A percentile compares a stretch with the other conserved stretches of the same genome.
These are phyloP conservation scores for Wickerhamomyces chaumierensis DNA, from an alignment of 805 yeast genomes.

Conservation along the genomic window DNA sequence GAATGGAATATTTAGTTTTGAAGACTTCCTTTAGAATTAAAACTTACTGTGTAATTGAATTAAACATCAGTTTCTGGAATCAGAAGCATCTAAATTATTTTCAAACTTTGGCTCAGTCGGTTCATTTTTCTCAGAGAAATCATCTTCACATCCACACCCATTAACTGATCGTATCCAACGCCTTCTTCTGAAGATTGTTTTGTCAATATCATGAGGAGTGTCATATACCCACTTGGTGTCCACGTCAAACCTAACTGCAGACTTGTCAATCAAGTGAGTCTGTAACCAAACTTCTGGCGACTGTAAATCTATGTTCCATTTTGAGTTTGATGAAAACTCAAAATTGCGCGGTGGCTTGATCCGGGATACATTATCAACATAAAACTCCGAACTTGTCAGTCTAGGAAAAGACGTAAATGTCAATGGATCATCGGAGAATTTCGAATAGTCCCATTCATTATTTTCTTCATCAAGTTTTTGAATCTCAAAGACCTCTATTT, in stretches of 20 bases:
- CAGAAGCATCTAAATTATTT: too few species aligned
- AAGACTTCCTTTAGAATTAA: slow-evolving; percentile 33
- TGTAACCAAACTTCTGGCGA: slow-evolving; percentile 56
- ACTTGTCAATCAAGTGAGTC: slow-evolving; percentile 30
- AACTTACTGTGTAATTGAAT: too few species aligned
- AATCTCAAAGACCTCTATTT: slow-evolving; percentile 59
- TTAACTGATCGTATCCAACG: slow-evolving; percentile 46
- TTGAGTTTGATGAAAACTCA: slow-evolving; percentile 31
- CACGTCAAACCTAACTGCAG: slow-evolving; percentile 48
- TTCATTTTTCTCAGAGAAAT: slow-evolving; percentile 1
- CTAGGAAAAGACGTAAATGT: slow-evolving; percentile 4
- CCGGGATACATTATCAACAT: slow-evolving; percentile 4
- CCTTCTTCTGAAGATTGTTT: slow-evolving; percentile 41
- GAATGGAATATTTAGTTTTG: slow-evolving; percentile 30
- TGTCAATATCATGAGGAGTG: slow-evolving; percentile 16
- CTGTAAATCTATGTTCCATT: slow-evolving; percentile 56
- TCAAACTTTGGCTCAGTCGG: background rate
- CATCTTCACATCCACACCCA: slow-evolving; percentile 13
- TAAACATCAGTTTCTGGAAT: too few species aligned
- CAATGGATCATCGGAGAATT: slow-evolving; percentile 44
- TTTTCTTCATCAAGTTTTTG: slow-evolving; percentile 38
- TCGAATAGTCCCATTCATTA: slow-evolving; percentile 54
- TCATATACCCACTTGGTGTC: slow-evolving; percentile 88
- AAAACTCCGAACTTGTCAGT: slow-evolving; percentile 11
- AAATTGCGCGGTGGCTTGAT: slow-evolving; percentile 51